A percentile compares a stretch with the other conserved stretches of the same genome.
phyloP scores from a whole-genome alignment of 352 stramenopile species.

The Phytophthora idaei region DNA sequence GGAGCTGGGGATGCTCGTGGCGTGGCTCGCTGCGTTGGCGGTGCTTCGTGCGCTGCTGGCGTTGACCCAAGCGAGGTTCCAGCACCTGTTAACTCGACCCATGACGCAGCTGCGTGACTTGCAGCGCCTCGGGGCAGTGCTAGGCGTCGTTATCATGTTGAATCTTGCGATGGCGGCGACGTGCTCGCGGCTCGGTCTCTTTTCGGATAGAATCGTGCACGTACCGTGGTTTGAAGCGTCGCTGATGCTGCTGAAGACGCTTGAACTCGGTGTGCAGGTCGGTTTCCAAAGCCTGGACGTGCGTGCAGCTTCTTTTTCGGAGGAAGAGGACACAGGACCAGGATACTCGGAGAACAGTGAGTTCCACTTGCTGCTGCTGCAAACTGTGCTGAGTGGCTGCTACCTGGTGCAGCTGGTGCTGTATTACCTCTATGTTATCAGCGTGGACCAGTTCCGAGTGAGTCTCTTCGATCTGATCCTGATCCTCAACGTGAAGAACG shows the following conservation, averaged over 20 bases:
- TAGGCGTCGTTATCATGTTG: conserved; percentile 44
- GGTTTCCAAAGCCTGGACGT: conserved; percentile 69
- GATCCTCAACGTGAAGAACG: conserved; percentile 85
- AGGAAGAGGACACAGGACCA: conserved; percentile 39
- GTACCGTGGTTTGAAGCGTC: conserved; percentile 81
- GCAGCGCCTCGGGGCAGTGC: conserved; percentile 54
- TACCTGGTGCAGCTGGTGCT: conserved; percentile 75
- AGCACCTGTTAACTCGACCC: conserved; percentile 67
- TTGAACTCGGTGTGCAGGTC: conserved; percentile 74
- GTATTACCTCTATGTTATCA: conserved; percentile 87
- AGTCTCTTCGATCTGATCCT: conserved; percentile 82
- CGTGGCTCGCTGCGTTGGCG: conserved; percentile 68
- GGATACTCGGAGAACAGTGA: conserved; percentile 65
- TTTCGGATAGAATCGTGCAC: conserved; percentile 61
- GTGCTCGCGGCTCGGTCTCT: conserved; percentile 47
- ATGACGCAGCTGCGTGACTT: conserved; percentile 66
- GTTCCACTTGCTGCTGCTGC: conserved; percentile 65
- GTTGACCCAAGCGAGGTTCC: conserved; percentile 67
- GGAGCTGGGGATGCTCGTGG: conserved; percentile 55
- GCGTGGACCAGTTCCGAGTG: conserved; percentile 78
- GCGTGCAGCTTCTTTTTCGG: conserved; percentile 31
- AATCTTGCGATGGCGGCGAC: conserved; percentile 48
- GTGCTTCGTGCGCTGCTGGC: conserved; percentile 68
- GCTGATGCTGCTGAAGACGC: conserved; percentile 66
- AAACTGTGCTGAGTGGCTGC: conserved; percentile 61